phyloP scores from a whole-genome alignment of 768 basidiomycete genomes.

The Vararia minispora region DNA sequence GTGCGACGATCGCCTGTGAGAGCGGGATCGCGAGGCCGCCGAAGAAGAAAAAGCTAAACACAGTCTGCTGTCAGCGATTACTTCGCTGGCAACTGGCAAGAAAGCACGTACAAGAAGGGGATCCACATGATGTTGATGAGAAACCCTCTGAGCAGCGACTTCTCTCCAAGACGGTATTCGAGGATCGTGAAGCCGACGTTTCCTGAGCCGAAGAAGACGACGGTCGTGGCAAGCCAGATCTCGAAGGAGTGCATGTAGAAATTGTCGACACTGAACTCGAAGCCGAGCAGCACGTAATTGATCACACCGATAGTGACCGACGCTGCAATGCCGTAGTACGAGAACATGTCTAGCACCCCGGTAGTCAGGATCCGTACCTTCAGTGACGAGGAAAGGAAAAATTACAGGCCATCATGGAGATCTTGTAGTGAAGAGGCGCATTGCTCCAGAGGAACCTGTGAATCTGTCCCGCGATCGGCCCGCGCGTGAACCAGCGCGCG shows the following conservation, averaged over 20 bases:
- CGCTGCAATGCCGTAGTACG: slow-evolving; percentile 52
- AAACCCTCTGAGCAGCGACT: slow-evolving; percentile 19
- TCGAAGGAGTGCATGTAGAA: slow-evolving; percentile 75
- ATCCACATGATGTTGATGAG: slow-evolving; percentile 25
- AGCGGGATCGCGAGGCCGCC: slow-evolving; percentile 67
- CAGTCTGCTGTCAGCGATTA: slow-evolving; percentile 1
- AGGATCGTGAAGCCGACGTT: slow-evolving; percentile 61
- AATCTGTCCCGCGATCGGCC: slow-evolving; percentile 75
- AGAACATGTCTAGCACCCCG: slow-evolving; percentile 32
- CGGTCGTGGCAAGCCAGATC: slow-evolving; percentile 65
- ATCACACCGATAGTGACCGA: slow-evolving; percentile 54
- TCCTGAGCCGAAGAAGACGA: slow-evolving; percentile 71
- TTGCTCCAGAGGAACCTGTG: slow-evolving; percentile 64
- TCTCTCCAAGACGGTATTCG: slow-evolving; percentile 57
- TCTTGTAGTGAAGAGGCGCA: slow-evolving; percentile 40
- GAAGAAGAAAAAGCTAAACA: slow-evolving; percentile 63
- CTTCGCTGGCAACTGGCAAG: background rate
- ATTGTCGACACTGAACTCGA: slow-evolving; percentile 59
- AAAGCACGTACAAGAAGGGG: slow-evolving; percentile 27
- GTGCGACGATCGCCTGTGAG: slow-evolving; percentile 50
- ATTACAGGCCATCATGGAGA: slow-evolving; percentile 42
- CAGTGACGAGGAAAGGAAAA: slow-evolving; percentile 1
- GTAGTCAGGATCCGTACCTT: background rate
- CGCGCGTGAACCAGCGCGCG: slow-evolving; percentile 64
- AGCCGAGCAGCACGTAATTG: slow-evolving; percentile 70